Base-by-base conservation (phyloP, 1,139 yeast genomes). In the Yamadazyma siamensis region DNA sequence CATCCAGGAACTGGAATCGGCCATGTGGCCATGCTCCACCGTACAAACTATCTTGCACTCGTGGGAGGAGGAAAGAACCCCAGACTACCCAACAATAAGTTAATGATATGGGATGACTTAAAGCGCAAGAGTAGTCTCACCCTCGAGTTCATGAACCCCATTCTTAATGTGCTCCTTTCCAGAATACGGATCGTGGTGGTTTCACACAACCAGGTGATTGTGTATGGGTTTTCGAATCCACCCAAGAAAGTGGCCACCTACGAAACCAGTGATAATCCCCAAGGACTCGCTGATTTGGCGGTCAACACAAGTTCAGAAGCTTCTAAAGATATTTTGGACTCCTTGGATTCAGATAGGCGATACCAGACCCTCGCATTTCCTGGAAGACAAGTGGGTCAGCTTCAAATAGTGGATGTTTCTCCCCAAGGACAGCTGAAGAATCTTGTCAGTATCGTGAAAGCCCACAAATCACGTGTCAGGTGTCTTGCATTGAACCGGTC, bases 31-130 rank as follows among this genome's bases (percentile, higher is more conserved):
- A 86, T 89, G 95, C 77, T 89, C 10, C 86, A 87, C 52, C 71
- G 96, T 27, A 88, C 96, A 1, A 89, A 89, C 57, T 88, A 88
- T 52, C 68, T 89, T 35, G 96, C 91, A 1, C 57, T 89, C 26
- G 87, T 88, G 1, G 96, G 96, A 1, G 95, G 96, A 8, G 96
- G 96, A 1, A 68, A 72, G 38, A 70, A 72, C 37, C 96, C 96
- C 21, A 70, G 76, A 44, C 84, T 77, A 48, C 84, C 95, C 2
- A 70, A 75, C 44, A 86, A 86, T 56, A 83, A 83, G 51, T 67
- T 82, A 28, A 71, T 87, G 20, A 80, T 89, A 11, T 89, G 96
- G 96, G 96, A 89, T 56, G 97, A 89, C 52, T 56, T 86, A 39
- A 84, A 86, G 54, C 72, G 83, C 32, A 80, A 80, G 45, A 80